Base-by-base conservation (phyloP, 2,329 filamentous ascomycete genomes). In the Penicillium sp. region DNA sequence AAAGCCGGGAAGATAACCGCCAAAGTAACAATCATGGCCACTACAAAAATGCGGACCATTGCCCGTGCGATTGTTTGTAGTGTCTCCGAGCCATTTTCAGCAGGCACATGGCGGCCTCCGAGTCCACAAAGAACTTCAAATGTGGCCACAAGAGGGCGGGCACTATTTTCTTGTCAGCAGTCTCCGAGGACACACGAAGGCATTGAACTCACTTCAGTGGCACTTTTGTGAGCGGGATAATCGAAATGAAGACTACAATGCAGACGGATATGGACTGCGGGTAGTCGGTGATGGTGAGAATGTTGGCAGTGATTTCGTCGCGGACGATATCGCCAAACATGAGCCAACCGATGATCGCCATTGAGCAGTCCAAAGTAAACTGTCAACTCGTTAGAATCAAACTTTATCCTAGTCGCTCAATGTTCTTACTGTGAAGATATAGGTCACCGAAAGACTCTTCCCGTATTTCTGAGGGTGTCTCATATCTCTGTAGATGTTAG, bases 151-250 rank as follows among this genome's bases (percentile, higher is more conserved):
- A 97, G 92, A 11, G 93, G 94, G 2, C 92, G 88, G 9, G 89
- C 88, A 70, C 81, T 83, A 51, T 59, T 59, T 25, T 33, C 30
- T 38, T 26, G 60, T 74, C 50, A 73, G 65, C 36, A 38, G 43
- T 17, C 14, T 37, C 19, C 43, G 19, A 16, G 11, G n/a, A 19
- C 14, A 26, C 17, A 7, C n/a, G 19, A 28, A 17, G 26, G 31
- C 14, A 28, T 50, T 31, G 30, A 7, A 72, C 73, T 71, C 70
- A 81, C 73, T 92, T 95, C 35, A 97, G 80, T 0, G 92, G 91
- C n/a, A 97, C 86, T 75, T 99, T 99, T 35, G 93, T 97, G 49
- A 99, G 78, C 0, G 93, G 94, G 61, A 97, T 96, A 69, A 97
- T 91, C 68, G 88, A 88, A 64, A 97, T 89, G 72, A 92, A 93